These are phyloP conservation scores for Phytophthora sp. DNA, from an alignment of 352 stramenopile species.

Conservation along the genomic window DNA sequence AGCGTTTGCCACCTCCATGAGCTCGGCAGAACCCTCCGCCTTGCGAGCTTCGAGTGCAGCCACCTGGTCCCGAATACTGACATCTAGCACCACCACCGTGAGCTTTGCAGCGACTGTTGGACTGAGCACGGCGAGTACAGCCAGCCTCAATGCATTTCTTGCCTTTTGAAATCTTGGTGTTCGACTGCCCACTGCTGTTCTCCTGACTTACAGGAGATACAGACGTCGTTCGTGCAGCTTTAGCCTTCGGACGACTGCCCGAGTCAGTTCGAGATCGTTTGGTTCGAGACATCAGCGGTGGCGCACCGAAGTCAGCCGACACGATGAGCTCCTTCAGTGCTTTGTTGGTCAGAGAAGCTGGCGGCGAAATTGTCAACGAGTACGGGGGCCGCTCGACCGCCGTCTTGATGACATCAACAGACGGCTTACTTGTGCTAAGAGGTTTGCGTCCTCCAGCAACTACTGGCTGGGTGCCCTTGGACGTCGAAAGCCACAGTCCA, in stretches of 20 bases:
- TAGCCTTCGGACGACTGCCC: constrained; percentile 11
- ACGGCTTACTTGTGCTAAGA: background rate
- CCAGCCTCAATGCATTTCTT: constrained; percentile 77
- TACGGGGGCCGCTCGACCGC: constrained; percentile 22
- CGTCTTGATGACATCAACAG: constrained; percentile 23
- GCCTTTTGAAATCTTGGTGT: constrained; percentile 50
- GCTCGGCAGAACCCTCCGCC: constrained; percentile 80
- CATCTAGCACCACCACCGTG: constrained; percentile 77
- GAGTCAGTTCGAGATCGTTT: constrained; percentile 26
- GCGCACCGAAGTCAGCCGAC: constrained; percentile 30
- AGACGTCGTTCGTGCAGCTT: constrained; percentile 21
- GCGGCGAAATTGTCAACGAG: constrained; percentile 40
- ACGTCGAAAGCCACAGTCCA: constrained; percentile 31
- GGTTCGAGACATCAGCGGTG: constrained; percentile 5
- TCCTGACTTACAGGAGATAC: constrained; percentile 22
- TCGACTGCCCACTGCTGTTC: constrained; percentile 27
- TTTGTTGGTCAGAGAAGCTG: constrained; percentile 38
- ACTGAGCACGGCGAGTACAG: constrained; percentile 73
- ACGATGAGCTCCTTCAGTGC: constrained; percentile 47
- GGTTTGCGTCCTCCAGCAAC: background rate
- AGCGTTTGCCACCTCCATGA: constrained; percentile 84
- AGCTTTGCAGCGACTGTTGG: constrained; percentile 86
- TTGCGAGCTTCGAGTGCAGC: constrained; percentile 75
- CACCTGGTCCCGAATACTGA: constrained; percentile 63
- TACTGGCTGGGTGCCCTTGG: constrained; percentile 1